Evolutionary conservation across 2,329 filamentous ascomycete species (phyloP).

Genomic region (Fusarium lyarnte): DNA sequence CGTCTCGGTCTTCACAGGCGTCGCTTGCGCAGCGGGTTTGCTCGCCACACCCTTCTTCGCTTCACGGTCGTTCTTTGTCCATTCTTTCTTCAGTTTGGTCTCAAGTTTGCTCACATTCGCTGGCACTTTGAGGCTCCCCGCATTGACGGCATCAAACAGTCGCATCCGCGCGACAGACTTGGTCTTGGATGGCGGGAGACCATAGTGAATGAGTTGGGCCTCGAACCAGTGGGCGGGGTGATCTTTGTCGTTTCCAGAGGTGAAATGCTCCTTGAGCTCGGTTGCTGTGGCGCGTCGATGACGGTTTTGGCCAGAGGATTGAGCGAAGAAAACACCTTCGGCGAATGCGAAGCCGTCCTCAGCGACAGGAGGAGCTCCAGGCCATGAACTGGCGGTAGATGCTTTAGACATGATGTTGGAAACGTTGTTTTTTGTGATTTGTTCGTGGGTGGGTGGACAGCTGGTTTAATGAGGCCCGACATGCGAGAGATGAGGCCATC

Average conservation of each 20-base stretch:
- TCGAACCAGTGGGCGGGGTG: conserved; percentile 69
- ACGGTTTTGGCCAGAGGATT: conserved; percentile 54
- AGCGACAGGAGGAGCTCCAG: conserved; percentile 24
- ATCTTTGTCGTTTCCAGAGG: conserved; percentile 55
- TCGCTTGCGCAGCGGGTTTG: not conserved
- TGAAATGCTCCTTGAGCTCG: conserved; percentile 58
- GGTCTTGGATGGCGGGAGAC: conserved; percentile 63
- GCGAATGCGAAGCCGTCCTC: conserved; percentile 55
- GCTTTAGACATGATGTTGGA: conserved; percentile 5
- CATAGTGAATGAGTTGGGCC: conserved; percentile 71
- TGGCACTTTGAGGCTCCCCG: conserved; percentile 60
- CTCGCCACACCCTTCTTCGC: conserved; percentile 51
- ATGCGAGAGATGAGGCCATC: not conserved
- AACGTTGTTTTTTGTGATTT: not conserved
- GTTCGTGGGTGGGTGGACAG: not conserved
- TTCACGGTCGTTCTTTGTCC: conserved; percentile 60
- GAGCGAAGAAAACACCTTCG: conserved; percentile 55
- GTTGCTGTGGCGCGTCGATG: conserved; percentile 56
- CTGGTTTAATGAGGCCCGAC: not conserved
- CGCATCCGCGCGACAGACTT: conserved; percentile 69
- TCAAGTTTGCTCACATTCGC: conserved; percentile 60
- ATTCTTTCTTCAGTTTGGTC: conserved; percentile 65
- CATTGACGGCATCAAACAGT: conserved; percentile 65
- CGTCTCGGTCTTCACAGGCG: not conserved
- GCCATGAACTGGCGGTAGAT: conserved; percentile 8